Evolutionary conservation across 1,284 basidiomycete genomes (phyloP), one percentile per base, ranked within the genome.

Genomic region (Cutaneotrichosporon cutaneum): DNA sequence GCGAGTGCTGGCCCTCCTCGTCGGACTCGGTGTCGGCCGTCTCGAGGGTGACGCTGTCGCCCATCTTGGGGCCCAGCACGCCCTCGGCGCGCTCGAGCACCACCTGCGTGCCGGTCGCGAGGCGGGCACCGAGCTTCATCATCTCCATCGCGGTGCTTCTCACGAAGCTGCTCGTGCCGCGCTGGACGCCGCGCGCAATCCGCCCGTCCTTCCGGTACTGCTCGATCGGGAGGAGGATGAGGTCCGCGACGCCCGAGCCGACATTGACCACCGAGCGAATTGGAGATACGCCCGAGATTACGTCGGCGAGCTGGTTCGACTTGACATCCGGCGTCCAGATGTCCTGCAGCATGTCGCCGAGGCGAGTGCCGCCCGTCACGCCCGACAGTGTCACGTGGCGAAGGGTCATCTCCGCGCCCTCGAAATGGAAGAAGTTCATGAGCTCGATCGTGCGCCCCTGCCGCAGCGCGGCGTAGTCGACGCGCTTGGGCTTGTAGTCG

Each of bases 401-500:
- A 56, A 99, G 80, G 0, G 93, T 95, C 92, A 99, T 98, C 78
- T 97, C 95, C 3, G 95, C 90, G 0, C 92, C 95, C 70, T 99
- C 95, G 70, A 99, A 99, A 78, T 98, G 94, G 87, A 99, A 99
- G 77, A 99, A 98, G 77, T 99, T 99, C 95, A 99, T 98, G 60
- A 99, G 81, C 76, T 99, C 96, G 64, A 96, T 95, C 0, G 93
- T 94, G 75, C 85, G 87, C 14, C 96, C 96, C 70, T 94, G 89
- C 18, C 88, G 85, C 54, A 98, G 82, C n/a, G 94, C 94, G 62
- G 87, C 82, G 77, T 97, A 96, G 77, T 99, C 92, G 26, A 99
- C 93, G 5, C 94, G 87, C 63, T 97, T 92, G 52, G 96, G 95
- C 78, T 99, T 99, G 80, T 99, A 99, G 76, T 99, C 95, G 10